Evolutionary conservation across 805 yeast species (phyloP), one percentile per base, ranked within the genome.

Genomic region (Candida piceae): DNA sequence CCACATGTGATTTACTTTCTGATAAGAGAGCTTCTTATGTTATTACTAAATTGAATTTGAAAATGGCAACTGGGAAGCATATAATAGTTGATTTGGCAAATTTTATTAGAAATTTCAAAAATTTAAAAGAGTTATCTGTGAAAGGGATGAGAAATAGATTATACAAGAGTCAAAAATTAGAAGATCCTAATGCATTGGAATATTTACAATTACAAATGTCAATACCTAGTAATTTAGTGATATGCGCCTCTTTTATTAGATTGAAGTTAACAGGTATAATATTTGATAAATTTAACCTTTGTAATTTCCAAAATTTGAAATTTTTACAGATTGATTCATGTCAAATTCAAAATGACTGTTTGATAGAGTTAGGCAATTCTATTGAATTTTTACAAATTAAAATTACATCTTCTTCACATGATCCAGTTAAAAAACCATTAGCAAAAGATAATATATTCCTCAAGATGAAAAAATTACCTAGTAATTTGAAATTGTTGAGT

Each of bases 81-180:
- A 10, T 3, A 5, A n/a, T 4, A 15, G 16, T 15, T 9, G 19
- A 31, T 31, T 17, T 31, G 3, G 16, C 34, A 10, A 31, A 31
- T 16, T 31, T 31, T 16, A 11, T 31, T 11, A 31, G 33, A 13
- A 31, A 31, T 21, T 31, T 31, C 26, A 31, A 31, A 13, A 31
- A 31, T 16, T 21, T 31, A 19, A 31, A 31, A 21, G 33, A 31
- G 16, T 9, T 31, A 10, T 20, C 25, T 12, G 16, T 31, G 20
- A 12, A 21, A 13, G 24, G 18, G 8, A 15, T 7, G 13, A 2
- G 16, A 16, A 31, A 15, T 13, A 18, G 16, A 20, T 4, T 10
- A 19, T 10, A 10, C 16, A 19, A 20, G 10, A 28, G n/a, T n/a
- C n/a, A n/a, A n/a, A n/a, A n/a, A n/a, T n/a, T n/a, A n/a, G n/a